These are phyloP conservation scores for Niebla homalea DNA, from an alignment of 495 filamentous ascomycete genomes.

Conservation along the genomic window DNA sequence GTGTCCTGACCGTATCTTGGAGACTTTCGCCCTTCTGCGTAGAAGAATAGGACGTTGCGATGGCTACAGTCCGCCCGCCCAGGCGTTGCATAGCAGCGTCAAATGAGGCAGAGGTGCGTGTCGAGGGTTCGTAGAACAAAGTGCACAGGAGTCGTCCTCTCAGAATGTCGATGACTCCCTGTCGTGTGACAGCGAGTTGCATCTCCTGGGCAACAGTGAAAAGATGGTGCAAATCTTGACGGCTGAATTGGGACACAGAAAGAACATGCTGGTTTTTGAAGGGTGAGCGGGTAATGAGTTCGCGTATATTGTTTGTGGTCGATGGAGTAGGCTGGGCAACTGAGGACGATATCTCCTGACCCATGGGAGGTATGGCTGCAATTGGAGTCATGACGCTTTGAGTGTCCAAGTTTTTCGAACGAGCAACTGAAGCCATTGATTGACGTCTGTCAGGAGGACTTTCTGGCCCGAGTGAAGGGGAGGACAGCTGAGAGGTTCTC, in stretches of 20 bases:
- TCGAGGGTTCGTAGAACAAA: slow-evolving; percentile 96
- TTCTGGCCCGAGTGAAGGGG: slow-evolving; percentile 26
- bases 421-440: slow-evolving; percentile 9
- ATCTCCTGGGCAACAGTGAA: slow-evolving; percentile 97
- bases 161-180: slow-evolving; percentile 77
- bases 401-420: slow-evolving; percentile 14
- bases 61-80: slow-evolving; percentile 66
- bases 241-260: slow-evolving; percentile 78
- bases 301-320: slow-evolving; percentile 44
- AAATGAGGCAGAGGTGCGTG: slow-evolving; percentile 88
- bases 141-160: slow-evolving; percentile 75
- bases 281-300: slow-evolving; percentile 62
- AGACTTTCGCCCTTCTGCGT: slow-evolving; percentile 87
- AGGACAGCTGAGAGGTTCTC: slow-evolving; percentile 35
- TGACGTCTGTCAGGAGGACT: slow-evolving; percentile 32
- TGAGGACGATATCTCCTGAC: slow-evolving; percentile 7
- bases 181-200: slow-evolving; percentile 79
- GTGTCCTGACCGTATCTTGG: slow-evolving; percentile 83
- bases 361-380: slow-evolving; percentile 11
- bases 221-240: slow-evolving; percentile 75
- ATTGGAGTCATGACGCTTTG: slow-evolving; percentile 13
- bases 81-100: slow-evolving; percentile 97
- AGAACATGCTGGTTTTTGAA: slow-evolving; percentile 81
- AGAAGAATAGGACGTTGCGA: slow-evolving; percentile 67
- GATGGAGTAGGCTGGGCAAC: slow-evolving; percentile 30